Evolutionary conservation across 495 filamentous ascomycete species (phyloP).

Genomic region (Copromyces sp.): DNA sequence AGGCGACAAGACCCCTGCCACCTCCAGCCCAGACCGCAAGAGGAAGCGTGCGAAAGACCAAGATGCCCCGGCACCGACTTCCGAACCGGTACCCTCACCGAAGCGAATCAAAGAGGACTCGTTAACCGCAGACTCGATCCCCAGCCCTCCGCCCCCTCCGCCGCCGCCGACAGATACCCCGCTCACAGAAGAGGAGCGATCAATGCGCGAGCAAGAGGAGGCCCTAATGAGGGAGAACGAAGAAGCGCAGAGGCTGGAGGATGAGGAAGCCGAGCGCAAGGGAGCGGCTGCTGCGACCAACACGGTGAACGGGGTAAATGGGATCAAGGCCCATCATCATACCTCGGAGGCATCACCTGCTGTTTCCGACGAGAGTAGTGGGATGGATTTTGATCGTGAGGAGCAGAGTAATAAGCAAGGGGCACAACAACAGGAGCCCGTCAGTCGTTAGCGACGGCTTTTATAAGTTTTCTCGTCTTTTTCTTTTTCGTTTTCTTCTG

Average conservation of each 20-base stretch:
- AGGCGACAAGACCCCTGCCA: constrained; percentile 31
- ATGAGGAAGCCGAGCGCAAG: constrained; percentile 16
- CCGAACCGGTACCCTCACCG: constrained; percentile 31
- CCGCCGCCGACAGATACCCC: constrained; percentile 25
- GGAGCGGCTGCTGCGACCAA: not conserved
- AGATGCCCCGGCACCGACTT: constrained; percentile 22
- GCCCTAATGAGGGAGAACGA: constrained; percentile 29
- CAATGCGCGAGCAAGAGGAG: constrained; percentile 34
- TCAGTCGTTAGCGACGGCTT: not conserved
- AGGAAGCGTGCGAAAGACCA: constrained; percentile 48
- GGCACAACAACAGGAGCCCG: not conserved
- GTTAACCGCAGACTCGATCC: constrained; percentile 11
- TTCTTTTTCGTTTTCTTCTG: not conserved
- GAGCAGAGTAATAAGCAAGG: not conserved
- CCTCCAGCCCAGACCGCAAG: constrained; percentile 39
- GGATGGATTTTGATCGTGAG: not conserved
- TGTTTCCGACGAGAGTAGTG: not conserved
- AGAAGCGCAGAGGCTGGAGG: constrained; percentile 31
- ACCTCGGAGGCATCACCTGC: not conserved
- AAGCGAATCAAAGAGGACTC: constrained; percentile 41
- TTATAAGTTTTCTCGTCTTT: not conserved
- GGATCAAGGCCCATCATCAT: not conserved
- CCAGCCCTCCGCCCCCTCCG: constrained; percentile 36
- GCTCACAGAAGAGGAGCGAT: constrained; percentile 25
- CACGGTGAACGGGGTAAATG: not conserved